Base-by-base conservation (phyloP, 495 filamentous ascomycete species). In the Talaromyces trachyspermus region DNA sequence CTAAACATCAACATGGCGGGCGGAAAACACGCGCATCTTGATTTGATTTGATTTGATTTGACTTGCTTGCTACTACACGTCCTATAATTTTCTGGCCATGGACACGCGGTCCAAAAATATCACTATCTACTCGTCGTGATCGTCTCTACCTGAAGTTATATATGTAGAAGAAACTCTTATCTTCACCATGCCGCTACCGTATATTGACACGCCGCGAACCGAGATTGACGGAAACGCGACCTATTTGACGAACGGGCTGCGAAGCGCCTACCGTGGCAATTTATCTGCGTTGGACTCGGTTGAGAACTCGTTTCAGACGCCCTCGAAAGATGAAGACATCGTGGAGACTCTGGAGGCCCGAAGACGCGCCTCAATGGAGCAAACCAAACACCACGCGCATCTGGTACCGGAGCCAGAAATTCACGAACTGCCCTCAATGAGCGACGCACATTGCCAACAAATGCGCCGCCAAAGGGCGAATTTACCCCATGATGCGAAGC, bases 401-500 rank as follows among this genome's bases (percentile, higher is more conserved):
- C 44, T 17, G 70, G 73, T 42, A 68, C 80, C 25, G 81, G 61
- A 39, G 52, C 63, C 4, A 68, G 62, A 49, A 55, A 61, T 23
- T 57, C 57, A 6, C 62, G 65, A 53, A 70, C 56, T 62, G 66
- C 85, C 44, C 77, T 94, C 32, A 78, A 73, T 38, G 78, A 85
- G 59, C 75, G 76, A 51, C 73, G 74, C 53, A 86, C 89, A 23
- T 69, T 76, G 56, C 83, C 66, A 20, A 74, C 78, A 10, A 64
- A 70, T 18, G 76, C 75, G 29, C 63, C 78, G 1, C 77, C 70
- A 11, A 83, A 80, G 42, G 78, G 77, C 38, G 94, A 98, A 51
- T 98, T 98, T 59, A 98, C 92, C 2, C 92, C 92, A 65, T 98
- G 46, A 78, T 98, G 60, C 91, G 89, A 68, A 95, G 85, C 48